These are phyloP conservation scores for Caryopteris hybrid DNA, from an alignment of 305 asterid genomes.

Conservation along the genomic window DNA sequence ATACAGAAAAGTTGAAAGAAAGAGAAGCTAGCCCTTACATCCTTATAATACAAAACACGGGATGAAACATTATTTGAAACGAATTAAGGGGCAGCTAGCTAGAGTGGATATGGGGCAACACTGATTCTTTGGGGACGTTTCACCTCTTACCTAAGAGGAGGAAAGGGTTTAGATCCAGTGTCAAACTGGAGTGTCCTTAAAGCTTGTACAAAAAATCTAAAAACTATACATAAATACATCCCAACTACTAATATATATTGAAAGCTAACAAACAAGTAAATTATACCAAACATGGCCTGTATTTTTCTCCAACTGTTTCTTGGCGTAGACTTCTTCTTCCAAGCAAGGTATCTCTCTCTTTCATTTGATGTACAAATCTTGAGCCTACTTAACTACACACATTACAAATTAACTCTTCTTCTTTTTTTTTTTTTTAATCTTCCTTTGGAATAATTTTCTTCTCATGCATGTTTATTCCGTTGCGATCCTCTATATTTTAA, in stretches of 20 bases:
- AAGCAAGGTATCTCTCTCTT: constrained; percentile 20
- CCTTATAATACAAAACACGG: constrained; percentile 23
- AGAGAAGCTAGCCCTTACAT: too few relatives aligned
- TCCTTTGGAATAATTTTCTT: too few relatives aligned
- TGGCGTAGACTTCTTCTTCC: constrained; percentile 37
- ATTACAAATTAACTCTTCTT: too few relatives aligned
- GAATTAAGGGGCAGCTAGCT: too few relatives aligned
- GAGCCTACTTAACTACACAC: not conserved
- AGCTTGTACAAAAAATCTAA: constrained; percentile 38
- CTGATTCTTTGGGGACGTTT: constrained; percentile 59
- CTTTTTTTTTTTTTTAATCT: too few relatives aligned
- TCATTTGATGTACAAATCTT: constrained; percentile 4
- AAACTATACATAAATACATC: too few relatives aligned
- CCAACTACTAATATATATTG: constrained; percentile 67
- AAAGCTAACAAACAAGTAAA: constrained; percentile 40
- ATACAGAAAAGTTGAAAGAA: too few relatives aligned
- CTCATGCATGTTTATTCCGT: too few relatives aligned
- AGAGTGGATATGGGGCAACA: constrained; percentile 71
- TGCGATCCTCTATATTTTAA: too few relatives aligned
- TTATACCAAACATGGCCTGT: constrained; percentile 25
- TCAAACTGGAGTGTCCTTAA: constrained; percentile 62
- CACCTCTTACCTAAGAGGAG: constrained; percentile 62
- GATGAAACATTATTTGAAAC: too few relatives aligned
- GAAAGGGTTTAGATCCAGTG: too few relatives aligned
- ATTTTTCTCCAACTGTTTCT: constrained; percentile 27